Evolutionary conservation across 1,284 basidiomycete species (phyloP).

Genomic region (Rhodotorula mucilaginosa): DNA sequence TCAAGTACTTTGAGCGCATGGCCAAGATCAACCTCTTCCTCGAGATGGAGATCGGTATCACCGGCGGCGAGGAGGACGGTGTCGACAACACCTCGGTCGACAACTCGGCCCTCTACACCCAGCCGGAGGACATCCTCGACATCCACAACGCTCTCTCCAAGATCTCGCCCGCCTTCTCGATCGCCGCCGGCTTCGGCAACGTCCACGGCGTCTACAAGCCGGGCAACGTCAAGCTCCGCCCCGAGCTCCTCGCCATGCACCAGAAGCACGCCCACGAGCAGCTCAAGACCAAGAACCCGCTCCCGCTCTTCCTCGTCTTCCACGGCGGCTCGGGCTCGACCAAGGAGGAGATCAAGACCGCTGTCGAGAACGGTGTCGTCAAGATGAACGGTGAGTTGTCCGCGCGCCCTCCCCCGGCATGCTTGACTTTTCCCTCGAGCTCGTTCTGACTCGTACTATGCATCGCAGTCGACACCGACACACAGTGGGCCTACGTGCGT

Average conservation of each 20-base stretch:
- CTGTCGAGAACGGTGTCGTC: constrained; percentile 87
- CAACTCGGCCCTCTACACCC: constrained; percentile 92
- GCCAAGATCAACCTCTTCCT: constrained; percentile 88
- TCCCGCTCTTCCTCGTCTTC: constrained; percentile 98
- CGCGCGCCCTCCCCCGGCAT: background rate
- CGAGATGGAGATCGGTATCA: constrained; percentile 99
- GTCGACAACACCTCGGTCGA: constrained; percentile 89
- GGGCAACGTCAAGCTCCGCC: constrained; percentile 87
- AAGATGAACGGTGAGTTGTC: constrained; percentile 53
- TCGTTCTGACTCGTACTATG: background rate
- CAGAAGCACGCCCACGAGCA: constrained; percentile 74
- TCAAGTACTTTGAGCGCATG: constrained; percentile 95
- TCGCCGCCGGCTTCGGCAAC: constrained; percentile 95
- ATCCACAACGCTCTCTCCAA: constrained; percentile 79
- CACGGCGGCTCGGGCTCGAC: constrained; percentile 98
- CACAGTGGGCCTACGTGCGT: constrained; percentile 52
- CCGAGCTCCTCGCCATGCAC: constrained; percentile 89
- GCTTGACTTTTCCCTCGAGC: too few species aligned
- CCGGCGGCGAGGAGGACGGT: constrained; percentile 98
- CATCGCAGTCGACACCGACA: constrained; percentile 50
- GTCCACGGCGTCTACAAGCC: constrained; percentile 94
- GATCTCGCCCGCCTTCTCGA: constrained; percentile 92
- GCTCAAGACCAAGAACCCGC: constrained; percentile 63
- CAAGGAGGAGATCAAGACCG: constrained; percentile 92
- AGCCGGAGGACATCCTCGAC: constrained; percentile 94